Conservation (phyloP, 495 filamentous ascomycete genomes). For the Podospora pseudopauciseta region DNA sequence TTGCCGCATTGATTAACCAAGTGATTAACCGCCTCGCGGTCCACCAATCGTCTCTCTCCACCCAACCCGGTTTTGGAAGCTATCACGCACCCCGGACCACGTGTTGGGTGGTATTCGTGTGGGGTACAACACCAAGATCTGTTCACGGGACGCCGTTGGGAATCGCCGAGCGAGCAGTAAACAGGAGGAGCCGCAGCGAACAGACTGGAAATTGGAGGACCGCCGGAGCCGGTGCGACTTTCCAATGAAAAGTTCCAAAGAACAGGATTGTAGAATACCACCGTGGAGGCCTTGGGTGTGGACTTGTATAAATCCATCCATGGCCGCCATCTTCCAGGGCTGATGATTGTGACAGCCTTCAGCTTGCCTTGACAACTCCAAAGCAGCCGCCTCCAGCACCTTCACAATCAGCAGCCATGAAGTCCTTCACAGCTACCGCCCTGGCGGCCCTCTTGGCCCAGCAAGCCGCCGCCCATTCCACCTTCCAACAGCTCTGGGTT, state of each 20-base stretch:
- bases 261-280: background rate
- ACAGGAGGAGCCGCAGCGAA: slow-evolving; percentile 9
- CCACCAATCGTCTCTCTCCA: slow-evolving; percentile 19
- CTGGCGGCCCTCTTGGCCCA: slow-evolving; percentile 32
- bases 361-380: background rate
- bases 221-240: background rate
- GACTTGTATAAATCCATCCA: slow-evolving; percentile 8
- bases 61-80: slow-evolving; percentile 18
- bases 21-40: slow-evolving; percentile 16
- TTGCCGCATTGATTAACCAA: slow-evolving; percentile 22
- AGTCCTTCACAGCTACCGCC: slow-evolving; percentile 34
- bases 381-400: background rate
- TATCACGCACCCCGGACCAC: slow-evolving; percentile 16
- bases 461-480: slow-evolving; percentile 45
- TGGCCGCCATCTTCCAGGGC: slow-evolving; percentile 1
- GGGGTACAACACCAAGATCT: slow-evolving; percentile 15
- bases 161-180: slow-evolving; percentile 11
- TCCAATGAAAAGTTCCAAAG: background rate
- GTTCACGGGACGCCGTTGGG: slow-evolving; percentile 19
- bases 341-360: background rate
- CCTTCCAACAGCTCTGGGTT: slow-evolving; percentile 52
- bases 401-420: slow-evolving; percentile 31
- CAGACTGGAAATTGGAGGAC: slow-evolving; percentile 17
- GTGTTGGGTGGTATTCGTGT: slow-evolving; percentile 20
- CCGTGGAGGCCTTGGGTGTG: background rate